Base-by-base conservation (phyloP, 2,329 filamentous ascomycete genomes). In the Scytalidium sp. region DNA sequence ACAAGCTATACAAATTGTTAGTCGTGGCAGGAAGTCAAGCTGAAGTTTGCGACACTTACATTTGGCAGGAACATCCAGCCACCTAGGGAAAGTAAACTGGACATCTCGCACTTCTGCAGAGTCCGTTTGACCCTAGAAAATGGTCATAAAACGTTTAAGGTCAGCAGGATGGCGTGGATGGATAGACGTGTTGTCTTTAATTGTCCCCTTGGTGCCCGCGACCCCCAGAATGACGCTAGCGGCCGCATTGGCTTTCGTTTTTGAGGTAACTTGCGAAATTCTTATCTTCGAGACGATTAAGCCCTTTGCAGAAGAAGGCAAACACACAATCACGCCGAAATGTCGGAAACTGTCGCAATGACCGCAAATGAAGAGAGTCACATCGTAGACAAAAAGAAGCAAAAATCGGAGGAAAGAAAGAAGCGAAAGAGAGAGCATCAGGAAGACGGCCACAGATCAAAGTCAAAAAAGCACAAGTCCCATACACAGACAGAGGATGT, bases 51-150 rank as follows among this genome's bases (percentile, higher is more conserved):
- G 22, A 41, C 29, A 53, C 75, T 63, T 70, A 84, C 80, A 58
- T 76, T 76, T 51, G 83, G 83, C 21, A 86, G 72, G 61, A 85
- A 75, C 41, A 78, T 76, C 83, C 83, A 86, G 46, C 79, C 81
- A 43, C 75, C 70, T 44, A 79, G 72, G 21, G 81, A 81, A 32
- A 84, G 62, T 32, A 83, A 60, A 27, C 59, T 58, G 27, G 32
- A 36, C 32, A 36, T 36, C 32, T 4, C 32, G 32, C 13, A 36
- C 32, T 13, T 8, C 32, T n/a, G 32, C 32, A 15, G 15, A 9
- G 17, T n/a, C 32, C 5, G 15, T 5, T 10, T n/a, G 32, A 36
- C 32, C 15, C 6, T 36, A 36, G 17, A 15, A 36, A 15, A 36
- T n/a, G 17, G 5, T 36, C 32, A 36, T 8, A 36, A 36, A 36